Conservation (phyloP, 169 alveolate genomes). For the Sarcocystis neurona region DNA sequence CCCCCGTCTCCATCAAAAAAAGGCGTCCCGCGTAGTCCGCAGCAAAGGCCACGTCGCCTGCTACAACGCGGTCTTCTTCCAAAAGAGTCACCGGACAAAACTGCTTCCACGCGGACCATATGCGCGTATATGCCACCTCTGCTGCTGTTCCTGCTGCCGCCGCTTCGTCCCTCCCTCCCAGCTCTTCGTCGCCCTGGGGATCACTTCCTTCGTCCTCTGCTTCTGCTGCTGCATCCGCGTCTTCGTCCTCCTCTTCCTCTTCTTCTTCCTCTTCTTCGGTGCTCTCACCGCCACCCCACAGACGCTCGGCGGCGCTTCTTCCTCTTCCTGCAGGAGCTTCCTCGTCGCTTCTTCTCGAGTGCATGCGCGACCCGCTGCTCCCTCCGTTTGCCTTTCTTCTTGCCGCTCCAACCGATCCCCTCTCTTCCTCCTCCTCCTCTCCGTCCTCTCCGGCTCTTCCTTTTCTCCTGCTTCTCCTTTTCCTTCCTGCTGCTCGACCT, state of each 20-base stretch:
- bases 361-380: too few species aligned
- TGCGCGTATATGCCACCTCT: neutral
- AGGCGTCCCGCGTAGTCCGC: conserved; percentile 19
- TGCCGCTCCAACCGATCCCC: too few species aligned
- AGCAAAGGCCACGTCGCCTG: neutral
- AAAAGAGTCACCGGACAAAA: neutral
- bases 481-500: neutral
- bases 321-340: too few species aligned
- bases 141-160: neutral
- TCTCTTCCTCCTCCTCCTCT: neutral
- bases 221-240: neutral
- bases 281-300: too few species aligned
- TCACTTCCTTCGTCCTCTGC: neutral
- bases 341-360: too few species aligned
- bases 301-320: too few species aligned
- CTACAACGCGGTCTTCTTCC: neutral
- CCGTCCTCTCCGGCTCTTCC: neutral
- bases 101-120: conserved; percentile 19
- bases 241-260: neutral
- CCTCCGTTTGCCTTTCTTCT: neutral
- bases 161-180: neutral
- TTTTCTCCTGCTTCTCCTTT: neutral
- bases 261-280: neutral
- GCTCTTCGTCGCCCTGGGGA: too few species aligned
- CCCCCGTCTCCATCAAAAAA: neutral